phyloP scores from a whole-genome alignment of 2,329 filamentous ascomycete genomes.

The Rhynchosporium graminicola region DNA sequence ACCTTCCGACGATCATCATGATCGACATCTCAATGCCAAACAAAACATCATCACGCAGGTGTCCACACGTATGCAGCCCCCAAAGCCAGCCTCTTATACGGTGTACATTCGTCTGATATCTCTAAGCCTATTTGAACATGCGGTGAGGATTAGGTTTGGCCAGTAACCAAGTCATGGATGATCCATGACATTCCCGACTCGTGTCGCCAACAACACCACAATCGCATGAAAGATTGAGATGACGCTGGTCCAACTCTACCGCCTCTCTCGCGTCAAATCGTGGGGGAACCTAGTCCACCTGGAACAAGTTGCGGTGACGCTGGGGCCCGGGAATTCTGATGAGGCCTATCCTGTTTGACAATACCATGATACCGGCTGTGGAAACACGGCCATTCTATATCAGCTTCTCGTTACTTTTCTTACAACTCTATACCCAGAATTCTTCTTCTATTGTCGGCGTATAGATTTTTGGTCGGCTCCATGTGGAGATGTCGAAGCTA shows the following conservation, averaged over 20 bases:
- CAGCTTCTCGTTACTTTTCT: not conserved
- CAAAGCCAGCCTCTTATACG: not conserved
- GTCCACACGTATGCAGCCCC: not conserved
- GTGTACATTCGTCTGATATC: not conserved
- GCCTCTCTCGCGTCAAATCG: slow-evolving; percentile 4
- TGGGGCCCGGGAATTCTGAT: not conserved
- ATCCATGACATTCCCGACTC: slow-evolving; percentile 15
- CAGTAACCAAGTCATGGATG: slow-evolving; percentile 16
- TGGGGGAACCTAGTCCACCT: slow-evolving; percentile 3
- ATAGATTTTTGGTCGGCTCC: not conserved
- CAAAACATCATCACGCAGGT: not conserved
- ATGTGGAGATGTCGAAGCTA: slow-evolving; percentile 21
- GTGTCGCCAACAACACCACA: not conserved
- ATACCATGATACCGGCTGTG: not conserved
- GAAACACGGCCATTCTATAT: not conserved
- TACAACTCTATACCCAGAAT: not conserved
- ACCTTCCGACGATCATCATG: not conserved
- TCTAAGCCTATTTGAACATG: slow-evolving; percentile 17
- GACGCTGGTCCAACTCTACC: slow-evolving; percentile 3
- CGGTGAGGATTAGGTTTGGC: slow-evolving; percentile 22
- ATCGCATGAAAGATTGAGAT: slow-evolving; percentile 8
- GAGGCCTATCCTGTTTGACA: slow-evolving; percentile 1
- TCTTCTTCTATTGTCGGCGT: not conserved
- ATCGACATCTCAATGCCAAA: slow-evolving; percentile 8
- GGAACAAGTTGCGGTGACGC: not conserved